Evolutionary conservation across 2,329 filamentous ascomycete genomes (phyloP).

Genomic region (Ambrosiella cleistominuta): DNA sequence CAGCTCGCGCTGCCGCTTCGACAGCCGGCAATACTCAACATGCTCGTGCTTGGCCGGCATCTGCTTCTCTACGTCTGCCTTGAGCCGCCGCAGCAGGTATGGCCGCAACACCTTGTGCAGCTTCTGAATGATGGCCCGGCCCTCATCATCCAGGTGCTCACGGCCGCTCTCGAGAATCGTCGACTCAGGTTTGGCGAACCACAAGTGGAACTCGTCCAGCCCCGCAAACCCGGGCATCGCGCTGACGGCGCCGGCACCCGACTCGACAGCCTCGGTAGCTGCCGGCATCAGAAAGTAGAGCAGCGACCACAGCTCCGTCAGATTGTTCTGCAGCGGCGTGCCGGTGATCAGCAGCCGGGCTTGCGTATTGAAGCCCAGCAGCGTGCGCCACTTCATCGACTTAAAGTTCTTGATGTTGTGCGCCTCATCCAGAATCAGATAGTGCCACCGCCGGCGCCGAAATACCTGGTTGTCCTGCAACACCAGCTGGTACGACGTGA

Average conservation of each 20-base stretch:
- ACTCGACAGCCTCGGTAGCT: slow-evolving; percentile 41
- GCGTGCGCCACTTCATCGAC: slow-evolving; percentile 87
- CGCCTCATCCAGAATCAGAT: slow-evolving; percentile 93
- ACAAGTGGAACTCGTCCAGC: slow-evolving; percentile 87
- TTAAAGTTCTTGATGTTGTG: slow-evolving; percentile 99
- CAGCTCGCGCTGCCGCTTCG: slow-evolving; percentile 83
- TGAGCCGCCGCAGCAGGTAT: slow-evolving; percentile 76
- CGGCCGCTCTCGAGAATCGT: slow-evolving; percentile 91
- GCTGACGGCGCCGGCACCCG: slow-evolving; percentile 40
- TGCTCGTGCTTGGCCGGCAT: slow-evolving; percentile 98
- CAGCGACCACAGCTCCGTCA: slow-evolving; percentile 92
- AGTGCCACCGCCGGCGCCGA: slow-evolving; percentile 85
- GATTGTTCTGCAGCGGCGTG: slow-evolving; percentile 89
- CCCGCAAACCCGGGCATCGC: slow-evolving; percentile 83
- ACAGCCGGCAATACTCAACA: slow-evolving; percentile 86
- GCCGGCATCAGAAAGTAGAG: slow-evolving; percentile 94
- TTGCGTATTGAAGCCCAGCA: slow-evolving; percentile 83
- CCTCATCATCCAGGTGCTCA: slow-evolving; percentile 87
- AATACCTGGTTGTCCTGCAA: slow-evolving; percentile 88
- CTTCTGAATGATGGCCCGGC: slow-evolving; percentile 77
- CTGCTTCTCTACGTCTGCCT: slow-evolving; percentile 95
- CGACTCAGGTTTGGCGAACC: slow-evolving; percentile 87
- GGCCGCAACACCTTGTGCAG: slow-evolving; percentile 86
- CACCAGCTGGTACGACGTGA: slow-evolving; percentile 94
- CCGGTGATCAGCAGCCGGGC: slow-evolving; percentile 78